Conservation (phyloP, 148 eudicot genomes). For the Drosera capensis region DNA sequence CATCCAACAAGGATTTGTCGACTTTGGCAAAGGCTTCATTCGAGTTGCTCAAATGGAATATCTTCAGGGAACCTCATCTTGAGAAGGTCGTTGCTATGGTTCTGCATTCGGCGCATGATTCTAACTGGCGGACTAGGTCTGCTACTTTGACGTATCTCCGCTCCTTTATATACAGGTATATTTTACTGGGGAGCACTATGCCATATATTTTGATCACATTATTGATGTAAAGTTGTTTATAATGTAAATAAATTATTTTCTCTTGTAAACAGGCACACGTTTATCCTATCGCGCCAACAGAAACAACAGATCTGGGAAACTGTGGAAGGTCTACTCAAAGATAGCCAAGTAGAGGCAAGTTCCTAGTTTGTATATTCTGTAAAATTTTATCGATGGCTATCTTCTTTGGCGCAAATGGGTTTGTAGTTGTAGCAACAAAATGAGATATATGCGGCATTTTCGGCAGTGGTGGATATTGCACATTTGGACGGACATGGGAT, state of each 20-base stretch:
- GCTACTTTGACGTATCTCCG: slow-evolving; percentile 85
- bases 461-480: no score
- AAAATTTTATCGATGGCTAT: no score
- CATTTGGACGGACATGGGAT: no score
- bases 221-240: neutral
- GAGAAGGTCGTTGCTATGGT: slow-evolving; percentile 60
- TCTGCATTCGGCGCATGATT: slow-evolving; percentile 65
- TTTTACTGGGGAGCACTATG: slow-evolving; percentile 5
- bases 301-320: slow-evolving; percentile 71
- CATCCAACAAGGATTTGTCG: slow-evolving; percentile 85
- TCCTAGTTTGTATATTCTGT: slow-evolving; percentile 12
- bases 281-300: slow-evolving; percentile 49
- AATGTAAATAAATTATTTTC: neutral
- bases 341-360: slow-evolving; percentile 89
- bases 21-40: slow-evolving; percentile 94
- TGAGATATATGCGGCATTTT: no score
- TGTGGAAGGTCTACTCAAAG: slow-evolving; percentile 68
- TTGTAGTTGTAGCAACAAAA: no score
- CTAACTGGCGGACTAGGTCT: slow-evolving; percentile 97
- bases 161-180: slow-evolving; percentile 88
- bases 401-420: no score
- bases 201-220: neutral
- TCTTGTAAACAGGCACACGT: slow-evolving; percentile 56
- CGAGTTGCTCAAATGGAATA: slow-evolving; percentile 82
- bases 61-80: slow-evolving; percentile 52